These are phyloP conservation scores for Spergularia azorica DNA, from an alignment of 179 eudicot genomes.

Conservation along the genomic window DNA sequence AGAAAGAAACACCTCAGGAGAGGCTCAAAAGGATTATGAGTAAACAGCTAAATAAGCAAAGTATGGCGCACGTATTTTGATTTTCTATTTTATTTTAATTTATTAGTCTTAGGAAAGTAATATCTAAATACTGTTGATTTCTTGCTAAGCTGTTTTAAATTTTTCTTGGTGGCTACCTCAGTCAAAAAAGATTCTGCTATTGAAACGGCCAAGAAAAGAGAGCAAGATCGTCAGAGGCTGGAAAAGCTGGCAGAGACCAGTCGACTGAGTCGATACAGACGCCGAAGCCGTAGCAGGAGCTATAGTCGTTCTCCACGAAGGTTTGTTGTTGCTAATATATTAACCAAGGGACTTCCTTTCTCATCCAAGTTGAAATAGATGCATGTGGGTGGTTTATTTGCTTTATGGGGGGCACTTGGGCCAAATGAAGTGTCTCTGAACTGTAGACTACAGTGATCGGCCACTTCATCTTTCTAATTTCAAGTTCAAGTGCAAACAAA, in stretches of 20 bases:
- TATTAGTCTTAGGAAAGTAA: not conserved
- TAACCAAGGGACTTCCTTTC: not conserved
- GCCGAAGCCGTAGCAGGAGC: slow-evolving; percentile 88
- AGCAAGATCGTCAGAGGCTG: slow-evolving; percentile 87
- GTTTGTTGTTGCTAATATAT: slow-evolving; percentile 31
- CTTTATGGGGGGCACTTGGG: not conserved
- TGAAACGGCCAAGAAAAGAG: slow-evolving; percentile 93
- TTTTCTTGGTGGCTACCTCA: slow-evolving; percentile 32
- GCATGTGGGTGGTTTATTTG: not conserved
- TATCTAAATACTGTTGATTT: not conserved
- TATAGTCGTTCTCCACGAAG: slow-evolving; percentile 87
- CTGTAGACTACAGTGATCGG: not conserved
- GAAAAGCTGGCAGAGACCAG: slow-evolving; percentile 95
- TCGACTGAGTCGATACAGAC: slow-evolving; percentile 66
- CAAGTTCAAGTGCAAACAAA: no score
- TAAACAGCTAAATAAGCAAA: slow-evolving; percentile 87
- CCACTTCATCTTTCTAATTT: no score
- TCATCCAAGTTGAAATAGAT: not conserved
- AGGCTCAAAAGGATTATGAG: slow-evolving; percentile 98
- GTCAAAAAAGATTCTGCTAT: slow-evolving; percentile 92
- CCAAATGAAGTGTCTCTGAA: not conserved
- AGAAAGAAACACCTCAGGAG: slow-evolving; percentile 99
- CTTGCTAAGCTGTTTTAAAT: slow-evolving; percentile 11
- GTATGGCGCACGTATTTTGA: slow-evolving; percentile 43
- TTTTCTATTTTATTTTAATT: slow-evolving; percentile 1